phyloP scores from a whole-genome alignment of 306 rosid species.

The Malus asiatica region DNA sequence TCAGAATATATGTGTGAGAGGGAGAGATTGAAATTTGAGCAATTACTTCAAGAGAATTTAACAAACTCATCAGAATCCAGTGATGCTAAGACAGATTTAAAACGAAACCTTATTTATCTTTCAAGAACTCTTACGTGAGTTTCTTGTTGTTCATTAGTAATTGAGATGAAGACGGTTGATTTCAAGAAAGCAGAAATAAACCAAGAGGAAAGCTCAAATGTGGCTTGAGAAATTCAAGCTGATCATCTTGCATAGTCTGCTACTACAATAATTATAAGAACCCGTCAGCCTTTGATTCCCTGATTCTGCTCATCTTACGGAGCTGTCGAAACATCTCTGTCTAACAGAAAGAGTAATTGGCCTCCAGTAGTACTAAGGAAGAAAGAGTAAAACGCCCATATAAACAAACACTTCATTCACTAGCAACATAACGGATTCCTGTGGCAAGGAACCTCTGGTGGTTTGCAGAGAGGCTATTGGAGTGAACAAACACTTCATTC shows the following conservation, averaged over 20 bases:
- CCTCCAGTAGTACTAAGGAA: neutral
- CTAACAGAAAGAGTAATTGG: neutral
- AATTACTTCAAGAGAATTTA: neutral
- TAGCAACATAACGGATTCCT: too few species aligned
- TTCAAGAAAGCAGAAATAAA: neutral
- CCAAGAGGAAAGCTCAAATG: neutral
- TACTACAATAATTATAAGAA: neutral
- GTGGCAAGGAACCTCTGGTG: too few species aligned
- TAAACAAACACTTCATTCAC: too few species aligned
- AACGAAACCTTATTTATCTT: neutral
- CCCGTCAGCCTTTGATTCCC: neutral
- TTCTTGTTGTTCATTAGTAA: neutral
- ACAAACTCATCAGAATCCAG: neutral
- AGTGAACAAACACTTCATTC: too few species aligned
- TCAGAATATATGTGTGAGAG: constrained; percentile 1
- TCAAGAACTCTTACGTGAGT: neutral
- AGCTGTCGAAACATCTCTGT: neutral
- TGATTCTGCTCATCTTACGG: too few species aligned
- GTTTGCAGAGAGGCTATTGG: too few species aligned
- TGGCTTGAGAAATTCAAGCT: neutral
- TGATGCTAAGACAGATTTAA: neutral
- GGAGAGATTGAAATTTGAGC: neutral
- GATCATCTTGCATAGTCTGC: neutral
- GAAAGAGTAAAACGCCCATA: neutral
- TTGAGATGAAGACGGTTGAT: neutral